Evolutionary conservation across 1,284 basidiomycete species (phyloP).

Genomic region (Trichosporon faecale): DNA sequence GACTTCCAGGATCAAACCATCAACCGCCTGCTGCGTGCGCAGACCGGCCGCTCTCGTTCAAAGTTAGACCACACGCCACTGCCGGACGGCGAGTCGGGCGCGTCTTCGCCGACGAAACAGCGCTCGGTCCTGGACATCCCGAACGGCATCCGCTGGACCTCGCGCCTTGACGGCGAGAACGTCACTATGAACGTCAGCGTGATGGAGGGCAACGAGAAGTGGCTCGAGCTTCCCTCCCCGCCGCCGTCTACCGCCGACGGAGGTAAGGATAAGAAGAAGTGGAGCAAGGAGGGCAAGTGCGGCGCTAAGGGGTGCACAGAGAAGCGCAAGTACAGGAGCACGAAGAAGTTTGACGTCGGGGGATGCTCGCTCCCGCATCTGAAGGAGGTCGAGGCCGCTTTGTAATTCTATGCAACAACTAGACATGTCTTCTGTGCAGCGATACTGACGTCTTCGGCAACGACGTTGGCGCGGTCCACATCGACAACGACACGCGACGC

Average conservation of each 20-base stretch:
- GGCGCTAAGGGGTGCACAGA: slow-evolving; percentile 56
- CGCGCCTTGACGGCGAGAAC: slow-evolving; percentile 17
- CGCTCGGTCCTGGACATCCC: neutral
- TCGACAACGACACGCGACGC: too few species aligned
- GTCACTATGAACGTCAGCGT: slow-evolving; percentile 31
- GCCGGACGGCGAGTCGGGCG: slow-evolving; percentile 32
- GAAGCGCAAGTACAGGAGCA: slow-evolving; percentile 58
- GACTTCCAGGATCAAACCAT: slow-evolving; percentile 65
- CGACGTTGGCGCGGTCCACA: too few species aligned
- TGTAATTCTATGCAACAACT: slow-evolving; percentile 7
- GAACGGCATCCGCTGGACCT: slow-evolving; percentile 21
- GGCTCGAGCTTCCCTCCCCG: slow-evolving; percentile 13
- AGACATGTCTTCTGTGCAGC: neutral
- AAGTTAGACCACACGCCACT: slow-evolving; percentile 59
- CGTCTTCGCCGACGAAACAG: slow-evolving; percentile 17
- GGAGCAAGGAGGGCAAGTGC: slow-evolving; percentile 31
- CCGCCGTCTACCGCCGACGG: neutral
- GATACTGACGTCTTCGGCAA: neutral
- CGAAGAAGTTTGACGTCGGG: slow-evolving; percentile 56
- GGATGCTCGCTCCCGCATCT: slow-evolving; percentile 58
- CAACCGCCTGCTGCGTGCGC: slow-evolving; percentile 83
- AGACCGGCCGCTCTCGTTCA: slow-evolving; percentile 63
- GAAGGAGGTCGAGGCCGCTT: slow-evolving; percentile 38
- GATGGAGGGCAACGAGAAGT: slow-evolving; percentile 34
- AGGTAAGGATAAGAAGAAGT: neutral